These are phyloP conservation scores for Coemansia sp. DNA, from an alignment of 192 early-diverging fungal genomes.

Conservation along the genomic window DNA sequence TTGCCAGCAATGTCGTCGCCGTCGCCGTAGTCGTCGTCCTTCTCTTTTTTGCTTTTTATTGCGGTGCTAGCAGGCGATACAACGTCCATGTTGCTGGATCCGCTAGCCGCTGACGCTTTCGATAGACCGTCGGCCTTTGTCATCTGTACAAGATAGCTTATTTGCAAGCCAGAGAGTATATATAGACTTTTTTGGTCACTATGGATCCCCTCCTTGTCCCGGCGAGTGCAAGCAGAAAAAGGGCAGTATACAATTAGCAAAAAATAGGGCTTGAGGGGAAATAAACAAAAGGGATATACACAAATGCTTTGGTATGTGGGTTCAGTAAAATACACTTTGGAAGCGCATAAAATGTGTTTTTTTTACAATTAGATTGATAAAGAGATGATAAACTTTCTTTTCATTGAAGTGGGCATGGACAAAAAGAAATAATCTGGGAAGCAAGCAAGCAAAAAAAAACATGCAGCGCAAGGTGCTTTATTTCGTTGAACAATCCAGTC, in stretches of 20 bases:
- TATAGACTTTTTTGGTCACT: too few relatives aligned
- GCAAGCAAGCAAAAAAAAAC: background rate
- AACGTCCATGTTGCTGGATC: constrained; percentile 1
- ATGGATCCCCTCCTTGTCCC: too few relatives aligned
- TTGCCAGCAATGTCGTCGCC: too few relatives aligned
- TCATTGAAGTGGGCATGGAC: background rate
- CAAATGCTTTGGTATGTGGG: too few relatives aligned
- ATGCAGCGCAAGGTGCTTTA: background rate
- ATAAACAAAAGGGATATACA: too few relatives aligned
- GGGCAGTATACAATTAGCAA: too few relatives aligned
- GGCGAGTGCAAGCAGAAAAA: too few relatives aligned
- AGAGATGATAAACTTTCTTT: background rate
- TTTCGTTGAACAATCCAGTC: background rate
- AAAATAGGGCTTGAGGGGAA: too few relatives aligned
- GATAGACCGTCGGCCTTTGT: constrained; percentile 5
- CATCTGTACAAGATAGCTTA: background rate
- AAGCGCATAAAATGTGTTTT: background rate
- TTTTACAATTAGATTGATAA: background rate
- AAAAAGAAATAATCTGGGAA: background rate
- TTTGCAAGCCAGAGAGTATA: too few relatives aligned
- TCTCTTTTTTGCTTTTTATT: background rate
- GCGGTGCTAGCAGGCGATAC: background rate
- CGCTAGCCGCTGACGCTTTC: background rate
- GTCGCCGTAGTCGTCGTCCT: background rate
- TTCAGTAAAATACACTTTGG: background rate